Evolutionary conservation across 495 filamentous ascomycete species (phyloP).

Genomic region (Penicillium simplicissimum): DNA sequence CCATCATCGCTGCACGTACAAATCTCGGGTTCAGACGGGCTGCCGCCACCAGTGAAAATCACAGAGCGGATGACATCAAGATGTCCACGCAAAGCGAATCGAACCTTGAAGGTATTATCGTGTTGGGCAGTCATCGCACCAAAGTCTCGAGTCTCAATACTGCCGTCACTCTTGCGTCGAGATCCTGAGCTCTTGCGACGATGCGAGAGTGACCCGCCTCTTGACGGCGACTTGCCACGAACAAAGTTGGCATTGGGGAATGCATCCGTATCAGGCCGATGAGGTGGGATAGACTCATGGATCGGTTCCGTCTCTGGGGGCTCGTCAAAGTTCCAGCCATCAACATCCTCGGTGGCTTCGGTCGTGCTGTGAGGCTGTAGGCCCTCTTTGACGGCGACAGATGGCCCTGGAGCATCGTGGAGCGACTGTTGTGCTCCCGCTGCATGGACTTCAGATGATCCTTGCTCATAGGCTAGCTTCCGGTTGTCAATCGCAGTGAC

Average conservation of each 20-base stretch:
- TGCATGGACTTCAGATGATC: conserved; percentile 53
- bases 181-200: conserved; percentile 80
- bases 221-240: conserved; percentile 72
- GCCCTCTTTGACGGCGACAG: conserved; percentile 43
- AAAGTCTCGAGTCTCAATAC: conserved; percentile 49
- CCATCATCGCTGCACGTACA: conserved; percentile 96
- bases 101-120: conserved; percentile 78
- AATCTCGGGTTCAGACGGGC: conserved; percentile 91
- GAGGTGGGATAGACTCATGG: conserved; percentile 53
- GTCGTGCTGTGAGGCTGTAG: conserved; percentile 25
- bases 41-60: conserved; percentile 94
- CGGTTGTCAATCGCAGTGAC: conserved; percentile 41
- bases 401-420: conserved; percentile 56
- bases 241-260: conserved; percentile 83
- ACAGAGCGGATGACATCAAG: conserved; percentile 90
- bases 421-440: conserved; percentile 52
- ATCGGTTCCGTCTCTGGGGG: conserved; percentile 42
- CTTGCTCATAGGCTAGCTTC: conserved; percentile 40
- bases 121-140: conserved; percentile 36
- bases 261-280: conserved; percentile 76
- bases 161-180: conserved; percentile 58
- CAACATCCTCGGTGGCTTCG: conserved; percentile 56
- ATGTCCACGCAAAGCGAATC: conserved; percentile 89
- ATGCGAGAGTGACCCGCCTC: conserved; percentile 65
- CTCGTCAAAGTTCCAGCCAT: conserved; percentile 94